phyloP scores from a whole-genome alignment of 192 early-diverging fungal genomes.

The Powellomyces hirtus region DNA sequence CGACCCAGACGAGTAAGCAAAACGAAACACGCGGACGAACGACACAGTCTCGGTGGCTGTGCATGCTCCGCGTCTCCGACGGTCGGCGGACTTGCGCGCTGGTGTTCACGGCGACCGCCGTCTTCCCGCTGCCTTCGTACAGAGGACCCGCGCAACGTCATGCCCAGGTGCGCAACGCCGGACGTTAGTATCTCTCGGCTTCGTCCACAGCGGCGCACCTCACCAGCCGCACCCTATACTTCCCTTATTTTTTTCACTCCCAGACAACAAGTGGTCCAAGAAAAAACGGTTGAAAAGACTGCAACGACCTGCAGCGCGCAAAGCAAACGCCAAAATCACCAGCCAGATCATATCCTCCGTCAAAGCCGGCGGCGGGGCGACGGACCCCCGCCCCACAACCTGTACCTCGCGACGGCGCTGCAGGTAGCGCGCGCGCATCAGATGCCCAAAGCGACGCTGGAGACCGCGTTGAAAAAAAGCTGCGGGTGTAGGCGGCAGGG shows the following conservation, averaged over 20 bases:
- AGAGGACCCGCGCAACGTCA: too few species aligned
- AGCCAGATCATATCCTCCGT: constrained; percentile 63
- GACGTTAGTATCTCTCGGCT: too few species aligned
- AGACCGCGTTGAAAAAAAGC: constrained; percentile 70
- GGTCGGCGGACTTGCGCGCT: too few species aligned
- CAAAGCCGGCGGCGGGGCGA: constrained; percentile 55
- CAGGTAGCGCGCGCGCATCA: constrained; percentile 53
- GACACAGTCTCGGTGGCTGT: too few species aligned
- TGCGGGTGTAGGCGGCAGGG: constrained; percentile 11
- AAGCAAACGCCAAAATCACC: constrained; percentile 48
- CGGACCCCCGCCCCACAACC: constrained; percentile 57
- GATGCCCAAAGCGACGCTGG: constrained; percentile 72
- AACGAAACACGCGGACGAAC: too few species aligned
- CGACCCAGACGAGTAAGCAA: too few species aligned
- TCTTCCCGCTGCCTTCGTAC: too few species aligned
- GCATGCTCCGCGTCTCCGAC: too few species aligned
- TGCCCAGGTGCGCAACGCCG: not conserved
- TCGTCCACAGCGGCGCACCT: not conserved
- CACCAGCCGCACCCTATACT: not conserved
- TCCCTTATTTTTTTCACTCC: too few species aligned
- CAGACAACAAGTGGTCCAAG: constrained; percentile 30
- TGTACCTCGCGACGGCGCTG: constrained; percentile 55
- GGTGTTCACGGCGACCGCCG: too few species aligned
- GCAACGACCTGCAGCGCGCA: constrained; percentile 31
- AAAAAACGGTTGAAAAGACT: constrained; percentile 32